Percentiles rank a stretch among this genome's conserved stretches.
Evolutionary conservation across 306 rosid genomes (phyloP).

Genomic region (Cercis canadensis): DNA sequence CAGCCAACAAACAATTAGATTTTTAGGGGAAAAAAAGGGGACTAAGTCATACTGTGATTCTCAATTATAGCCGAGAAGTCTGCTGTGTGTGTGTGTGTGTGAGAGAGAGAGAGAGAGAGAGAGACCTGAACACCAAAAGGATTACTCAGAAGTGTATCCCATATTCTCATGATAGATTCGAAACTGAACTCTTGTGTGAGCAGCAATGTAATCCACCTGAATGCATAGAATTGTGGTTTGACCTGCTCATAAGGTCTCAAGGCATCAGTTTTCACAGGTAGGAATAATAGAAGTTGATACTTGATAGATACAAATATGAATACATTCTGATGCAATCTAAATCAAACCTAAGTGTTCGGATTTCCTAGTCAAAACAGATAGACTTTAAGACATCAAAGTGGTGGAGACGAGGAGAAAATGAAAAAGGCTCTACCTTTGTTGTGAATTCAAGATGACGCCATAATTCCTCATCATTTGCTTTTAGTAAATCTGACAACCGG

Average conservation of each 20-base stretch:
- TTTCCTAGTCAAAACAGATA: not conserved
- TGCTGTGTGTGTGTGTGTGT: not conserved
- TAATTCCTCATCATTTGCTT: conserved; percentile 21
- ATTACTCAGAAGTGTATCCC: conserved; percentile 79
- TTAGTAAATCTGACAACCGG: conserved; percentile 65
- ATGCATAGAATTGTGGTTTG: conserved; percentile 78
- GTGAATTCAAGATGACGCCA: no score
- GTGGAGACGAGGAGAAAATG: no score
- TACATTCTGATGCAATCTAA: no score
- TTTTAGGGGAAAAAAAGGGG: not conserved
- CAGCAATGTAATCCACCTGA: conserved; percentile 85
- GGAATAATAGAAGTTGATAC: conserved; percentile 21
- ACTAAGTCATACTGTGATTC: conserved; percentile 6
- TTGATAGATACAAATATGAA: not conserved
- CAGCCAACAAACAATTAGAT: conserved; percentile 6
- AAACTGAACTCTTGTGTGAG: conserved; percentile 81
- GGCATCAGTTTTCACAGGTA: conserved; percentile 30
- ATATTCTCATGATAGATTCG: conserved; percentile 70
- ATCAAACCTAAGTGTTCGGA: not conserved
- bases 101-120: conserved; percentile 37
- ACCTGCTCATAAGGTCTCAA: conserved; percentile 50
- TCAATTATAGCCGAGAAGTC: conserved; percentile 11
- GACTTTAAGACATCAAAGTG: conserved; percentile 37
- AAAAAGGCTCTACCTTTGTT: no score
- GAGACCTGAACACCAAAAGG: conserved; percentile 82